Evolutionary conservation across 495 filamentous ascomycete species (phyloP).

Genomic region (Aspergillus ellipticus): DNA sequence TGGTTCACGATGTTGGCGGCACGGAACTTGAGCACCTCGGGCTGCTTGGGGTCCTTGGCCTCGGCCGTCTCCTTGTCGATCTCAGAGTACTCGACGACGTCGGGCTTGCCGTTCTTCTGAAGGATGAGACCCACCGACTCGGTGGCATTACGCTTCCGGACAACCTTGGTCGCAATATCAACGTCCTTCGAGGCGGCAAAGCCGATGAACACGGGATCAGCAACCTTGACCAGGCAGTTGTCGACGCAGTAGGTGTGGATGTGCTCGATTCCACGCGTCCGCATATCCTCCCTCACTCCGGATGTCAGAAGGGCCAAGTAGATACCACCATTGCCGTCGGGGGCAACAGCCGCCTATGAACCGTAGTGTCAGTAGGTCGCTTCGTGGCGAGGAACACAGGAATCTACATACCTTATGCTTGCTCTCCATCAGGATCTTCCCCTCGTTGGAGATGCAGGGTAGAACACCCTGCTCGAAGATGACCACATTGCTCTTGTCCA

Average conservation of each 20-base stretch:
- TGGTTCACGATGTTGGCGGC: constrained; percentile 99
- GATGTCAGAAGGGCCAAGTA: constrained; percentile 86
- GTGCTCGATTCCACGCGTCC: constrained; percentile 83
- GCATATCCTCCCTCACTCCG: constrained; percentile 84
- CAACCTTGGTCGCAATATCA: constrained; percentile 97
- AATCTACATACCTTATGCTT: constrained; percentile 66
- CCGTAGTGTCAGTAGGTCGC: constrained; percentile 8
- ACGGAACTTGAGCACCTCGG: constrained; percentile 84
- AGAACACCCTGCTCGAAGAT: constrained; percentile 98
- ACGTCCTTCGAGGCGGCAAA: constrained; percentile 86
- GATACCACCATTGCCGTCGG: constrained; percentile 97
- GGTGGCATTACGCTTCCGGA: constrained; percentile 94
- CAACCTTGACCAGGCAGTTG: constrained; percentile 98
- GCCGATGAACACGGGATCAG: constrained; percentile 92
- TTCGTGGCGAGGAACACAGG: background rate
- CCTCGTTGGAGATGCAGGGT: constrained; percentile 95
- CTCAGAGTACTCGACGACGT: constrained; percentile 98
- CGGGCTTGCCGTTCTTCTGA: constrained; percentile 90
- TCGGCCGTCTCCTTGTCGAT: constrained; percentile 85
- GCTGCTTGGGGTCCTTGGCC: constrained; percentile 80
- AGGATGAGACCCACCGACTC: constrained; percentile 96
- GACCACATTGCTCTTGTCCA: constrained; percentile 77
- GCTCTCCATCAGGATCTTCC: constrained; percentile 90
- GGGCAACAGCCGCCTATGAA: constrained; percentile 82
- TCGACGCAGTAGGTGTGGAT: constrained; percentile 98